Evolutionary conservation across 352 stramenopile species (phyloP), one percentile per base, ranked within the genome.

Genomic region (Pelagophyceae sp.): DNA sequence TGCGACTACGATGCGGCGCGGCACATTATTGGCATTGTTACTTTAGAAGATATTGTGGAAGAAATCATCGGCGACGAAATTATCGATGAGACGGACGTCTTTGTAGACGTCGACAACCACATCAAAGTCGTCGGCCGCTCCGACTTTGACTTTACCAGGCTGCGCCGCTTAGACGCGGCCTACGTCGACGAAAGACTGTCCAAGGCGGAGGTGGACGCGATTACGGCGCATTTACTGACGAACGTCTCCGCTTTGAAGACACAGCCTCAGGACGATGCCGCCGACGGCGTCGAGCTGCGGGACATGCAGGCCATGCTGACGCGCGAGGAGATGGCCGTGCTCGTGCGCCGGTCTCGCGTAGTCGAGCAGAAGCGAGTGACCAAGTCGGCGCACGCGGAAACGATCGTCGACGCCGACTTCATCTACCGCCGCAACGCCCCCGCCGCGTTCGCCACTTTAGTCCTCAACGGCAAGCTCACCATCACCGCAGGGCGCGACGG

Each of bases 41-140:
- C 95, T 2, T 82, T 99, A 37, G 94, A 99, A 83, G 96, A 99
- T 83, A 97, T 99, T 70, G 93, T 99, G 63, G 94, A 98, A 81
- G 91, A 98, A 77, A 98, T 99, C 79, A 83, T 99, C 45, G 91
- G 92, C 35, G 92, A 95, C 80, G 94, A 98, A 81, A 97, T 99
- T 79, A 87, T 92, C 1, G 94, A 98, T 79, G 95, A 98, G 81
- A 97, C 90, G 29, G 91, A 98, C 82, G 83, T 82, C n/a, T 88
- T 85, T 72, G 83, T 87, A 3, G 87, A 90, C 78, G 83, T 82
- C 17, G 82, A 83, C 65, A 81, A 89, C 64, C 72, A 80, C 35
- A 80, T 83, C 27, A 82, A 82, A 80, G 77, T 89, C 38, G 72
- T 80, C 29, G 35, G 72, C 32, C 38, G 60, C 6, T 25, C 40